phyloP scores from a whole-genome alignment of 495 filamentous ascomycete species.

The Achaetomiella virescens region DNA sequence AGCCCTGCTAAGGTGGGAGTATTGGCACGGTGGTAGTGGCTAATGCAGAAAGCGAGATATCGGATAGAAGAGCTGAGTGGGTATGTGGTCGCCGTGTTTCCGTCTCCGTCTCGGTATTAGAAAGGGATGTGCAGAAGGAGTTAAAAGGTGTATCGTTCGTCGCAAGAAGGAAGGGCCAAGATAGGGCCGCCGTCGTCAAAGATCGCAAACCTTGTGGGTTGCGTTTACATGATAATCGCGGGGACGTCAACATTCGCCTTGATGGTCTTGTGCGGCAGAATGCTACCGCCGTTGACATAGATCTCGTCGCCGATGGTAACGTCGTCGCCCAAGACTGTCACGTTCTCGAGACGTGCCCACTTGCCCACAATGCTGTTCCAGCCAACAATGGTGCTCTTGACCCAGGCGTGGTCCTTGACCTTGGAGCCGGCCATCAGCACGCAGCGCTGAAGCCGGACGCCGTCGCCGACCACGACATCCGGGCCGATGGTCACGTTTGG shows the following conservation, averaged over 20 bases:
- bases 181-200: not conserved
- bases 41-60: not conserved
- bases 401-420: conserved; percentile 98
- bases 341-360: conserved; percentile 97
- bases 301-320: conserved; percentile 99
- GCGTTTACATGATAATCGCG: conserved; percentile 77
- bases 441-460: conserved; percentile 89
- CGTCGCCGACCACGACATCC: conserved; percentile 90
- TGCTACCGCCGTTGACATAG: conserved; percentile 95
- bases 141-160: conserved; percentile 12
- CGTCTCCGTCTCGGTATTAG: conserved; percentile 12
- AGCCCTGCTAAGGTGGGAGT: not conserved
- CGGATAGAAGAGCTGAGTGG: not conserved
- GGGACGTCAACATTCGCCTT: conserved; percentile 95
- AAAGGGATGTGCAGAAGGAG: not conserved
- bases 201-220: not conserved
- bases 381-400: conserved; percentile 98
- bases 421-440: conserved; percentile 84
- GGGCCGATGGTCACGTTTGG: conserved; percentile 97
- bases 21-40: not conserved
- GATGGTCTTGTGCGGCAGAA: conserved; percentile 98
- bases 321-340: conserved; percentile 94
- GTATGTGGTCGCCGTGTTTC: not conserved
- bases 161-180: not conserved
- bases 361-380: conserved; percentile 96